phyloP scores from a whole-genome alignment of 257 asterid species.

The Mitragyna speciosa region DNA sequence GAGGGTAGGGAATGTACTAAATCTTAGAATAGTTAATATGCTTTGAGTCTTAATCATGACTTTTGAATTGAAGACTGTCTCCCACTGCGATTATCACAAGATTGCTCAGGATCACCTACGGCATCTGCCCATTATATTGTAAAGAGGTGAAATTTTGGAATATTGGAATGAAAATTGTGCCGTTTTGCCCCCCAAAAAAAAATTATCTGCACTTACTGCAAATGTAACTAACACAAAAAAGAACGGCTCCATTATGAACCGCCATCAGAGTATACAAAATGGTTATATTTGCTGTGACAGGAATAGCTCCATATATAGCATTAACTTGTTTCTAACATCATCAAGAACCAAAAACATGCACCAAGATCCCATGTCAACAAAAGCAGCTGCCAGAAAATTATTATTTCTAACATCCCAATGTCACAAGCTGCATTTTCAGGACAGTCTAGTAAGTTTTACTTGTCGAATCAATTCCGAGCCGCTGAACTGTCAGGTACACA shows the following conservation, averaged over 20 bases:
- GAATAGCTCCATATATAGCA: neutral
- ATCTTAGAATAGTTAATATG: no score
- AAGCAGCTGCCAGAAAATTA: neutral
- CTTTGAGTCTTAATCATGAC: no score
- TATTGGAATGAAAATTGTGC: no score
- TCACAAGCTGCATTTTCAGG: neutral
- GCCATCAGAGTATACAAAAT: neutral
- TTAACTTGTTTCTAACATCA: neutral
- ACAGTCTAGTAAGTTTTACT: neutral
- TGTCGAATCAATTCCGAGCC: neutral
- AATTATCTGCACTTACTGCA: neutral
- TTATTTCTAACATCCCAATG: no score
- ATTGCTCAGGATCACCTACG: no score
- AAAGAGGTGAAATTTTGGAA: no score
- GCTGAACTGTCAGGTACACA: neutral
- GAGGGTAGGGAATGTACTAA: no score
- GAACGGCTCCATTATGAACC: neutral
- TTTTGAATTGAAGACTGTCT: no score
- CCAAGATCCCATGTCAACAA: neutral
- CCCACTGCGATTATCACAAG: no score
- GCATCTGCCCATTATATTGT: no score
- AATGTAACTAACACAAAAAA: neutral
- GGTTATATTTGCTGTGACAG: neutral
- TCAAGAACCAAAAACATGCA: neutral
- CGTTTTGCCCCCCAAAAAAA: no score